Evolutionary conservation across 805 yeast species (phyloP).

Genomic region (Cyberlindnera mississippiensis): DNA sequence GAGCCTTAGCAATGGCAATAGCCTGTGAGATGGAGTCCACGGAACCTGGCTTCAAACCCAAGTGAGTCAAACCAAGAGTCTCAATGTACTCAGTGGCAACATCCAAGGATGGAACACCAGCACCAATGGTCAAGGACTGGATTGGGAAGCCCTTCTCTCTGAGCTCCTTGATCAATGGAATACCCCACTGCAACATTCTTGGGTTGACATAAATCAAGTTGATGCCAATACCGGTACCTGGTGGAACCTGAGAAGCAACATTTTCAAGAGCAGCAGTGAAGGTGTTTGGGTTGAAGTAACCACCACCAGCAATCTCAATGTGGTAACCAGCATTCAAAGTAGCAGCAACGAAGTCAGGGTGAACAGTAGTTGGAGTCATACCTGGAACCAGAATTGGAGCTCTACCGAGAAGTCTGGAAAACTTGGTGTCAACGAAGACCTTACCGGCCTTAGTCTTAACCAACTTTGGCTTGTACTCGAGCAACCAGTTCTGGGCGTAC

Average conservation of each 20-base stretch:
- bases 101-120: slow-evolving; percentile 98
- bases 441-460: slow-evolving; percentile 70
- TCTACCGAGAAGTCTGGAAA: slow-evolving; percentile 85
- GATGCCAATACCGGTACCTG: slow-evolving; percentile 88
- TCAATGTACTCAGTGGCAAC: slow-evolving; percentile 96
- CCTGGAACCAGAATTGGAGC: slow-evolving; percentile 98
- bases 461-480: slow-evolving; percentile 82
- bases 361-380: slow-evolving; percentile 98
- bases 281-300: slow-evolving; percentile 72
- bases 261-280: slow-evolving; percentile 74
- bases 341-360: slow-evolving; percentile 90
- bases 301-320: slow-evolving; percentile 99
- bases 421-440: slow-evolving; percentile 87
- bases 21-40: slow-evolving; percentile 86
- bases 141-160: slow-evolving; percentile 93
- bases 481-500: slow-evolving; percentile 88
- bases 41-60: slow-evolving; percentile 97
- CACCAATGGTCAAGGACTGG: slow-evolving; percentile 95
- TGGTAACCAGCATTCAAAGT: slow-evolving; percentile 95
- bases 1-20: slow-evolving; percentile 88
- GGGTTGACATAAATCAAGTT: slow-evolving; percentile 96
- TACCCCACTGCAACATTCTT: slow-evolving; percentile 97
- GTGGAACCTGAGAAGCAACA: slow-evolving; percentile 63
- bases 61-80: slow-evolving; percentile 85
- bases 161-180: slow-evolving; percentile 86